Conservation (phyloP, 768 basidiomycete genomes). For the Lentinula lateritia region DNA sequence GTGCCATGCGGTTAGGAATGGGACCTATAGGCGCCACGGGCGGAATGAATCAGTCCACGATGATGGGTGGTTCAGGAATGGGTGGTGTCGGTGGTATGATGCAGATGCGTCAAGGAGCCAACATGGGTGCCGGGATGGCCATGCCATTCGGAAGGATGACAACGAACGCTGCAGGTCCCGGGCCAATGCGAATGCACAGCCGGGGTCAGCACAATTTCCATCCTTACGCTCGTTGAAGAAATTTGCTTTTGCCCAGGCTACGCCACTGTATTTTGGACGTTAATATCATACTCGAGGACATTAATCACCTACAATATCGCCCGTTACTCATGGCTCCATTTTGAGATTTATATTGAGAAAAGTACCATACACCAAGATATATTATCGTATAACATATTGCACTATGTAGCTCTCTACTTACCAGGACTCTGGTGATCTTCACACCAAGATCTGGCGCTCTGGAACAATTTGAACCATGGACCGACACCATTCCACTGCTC, state of each 20-base stretch:
- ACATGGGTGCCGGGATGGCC: slow-evolving; percentile 17
- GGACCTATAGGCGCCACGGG: slow-evolving; percentile 21
- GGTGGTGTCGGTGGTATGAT: slow-evolving; percentile 9
- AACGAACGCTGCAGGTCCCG: slow-evolving; percentile 32
- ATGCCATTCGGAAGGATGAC: slow-evolving; percentile 33
- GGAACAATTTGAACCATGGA: slow-evolving; percentile 95
- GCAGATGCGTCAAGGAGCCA: slow-evolving; percentile 17
- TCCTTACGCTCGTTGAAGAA: slow-evolving; percentile 51
- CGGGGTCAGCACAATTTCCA: slow-evolving; percentile 60
- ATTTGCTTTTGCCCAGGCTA: not conserved
- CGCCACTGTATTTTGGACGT: not conserved
- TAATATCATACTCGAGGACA: not conserved
- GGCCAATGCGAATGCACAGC: slow-evolving; percentile 41
- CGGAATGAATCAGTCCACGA: slow-evolving; percentile 13
- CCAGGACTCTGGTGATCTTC: not conserved
- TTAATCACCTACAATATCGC: not conserved
- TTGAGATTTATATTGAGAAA: not conserved
- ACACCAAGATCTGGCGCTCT: slow-evolving; percentile 79
- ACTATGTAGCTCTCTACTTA: not conserved
- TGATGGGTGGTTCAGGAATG: slow-evolving; percentile 7
- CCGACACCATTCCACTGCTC: slow-evolving; percentile 69
- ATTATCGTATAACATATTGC: not conserved
- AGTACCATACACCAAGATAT: not conserved
- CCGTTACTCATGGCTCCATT: not conserved
- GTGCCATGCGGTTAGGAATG: slow-evolving; percentile 30